Conservation (phyloP, 2,329 filamentous ascomycete species). For the Stachybotrys echinatus region DNA sequence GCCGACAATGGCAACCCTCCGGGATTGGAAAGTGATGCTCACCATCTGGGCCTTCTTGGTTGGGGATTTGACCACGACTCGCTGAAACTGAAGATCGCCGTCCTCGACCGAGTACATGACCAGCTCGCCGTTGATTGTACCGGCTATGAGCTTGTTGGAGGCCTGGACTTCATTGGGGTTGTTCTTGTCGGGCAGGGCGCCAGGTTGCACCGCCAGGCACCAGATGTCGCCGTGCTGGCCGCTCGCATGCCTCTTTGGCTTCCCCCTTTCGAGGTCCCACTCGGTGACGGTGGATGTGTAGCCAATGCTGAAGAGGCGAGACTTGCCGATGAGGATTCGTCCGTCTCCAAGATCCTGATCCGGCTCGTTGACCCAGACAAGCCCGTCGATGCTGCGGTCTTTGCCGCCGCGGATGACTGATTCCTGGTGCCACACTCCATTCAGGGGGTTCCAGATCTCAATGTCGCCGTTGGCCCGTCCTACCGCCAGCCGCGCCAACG, state of each 20-base stretch:
- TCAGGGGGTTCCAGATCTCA: slow-evolving; percentile 91
- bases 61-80: slow-evolving; percentile 68
- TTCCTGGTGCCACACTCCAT: slow-evolving; percentile 85
- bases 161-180: slow-evolving; percentile 24
- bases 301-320: slow-evolving; percentile 92
- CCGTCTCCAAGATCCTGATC: slow-evolving; percentile 62
- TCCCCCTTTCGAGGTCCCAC: slow-evolving; percentile 81
- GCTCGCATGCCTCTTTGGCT: slow-evolving; percentile 74
- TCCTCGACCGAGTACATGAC: slow-evolving; percentile 84
- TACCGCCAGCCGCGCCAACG: slow-evolving; percentile 71
- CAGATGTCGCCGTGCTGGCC: slow-evolving; percentile 95
- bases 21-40: slow-evolving; percentile 84
- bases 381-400: slow-evolving; percentile 81
- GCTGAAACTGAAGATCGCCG: slow-evolving; percentile 74
- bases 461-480: slow-evolving; percentile 93
- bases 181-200: slow-evolving; percentile 13
- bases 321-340: slow-evolving; percentile 59
- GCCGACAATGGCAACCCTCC: slow-evolving; percentile 77
- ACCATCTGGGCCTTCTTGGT: slow-evolving; percentile 85
- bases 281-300: slow-evolving; percentile 90
- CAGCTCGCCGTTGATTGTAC: slow-evolving; percentile 87
- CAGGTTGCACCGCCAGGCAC: slow-evolving; percentile 87
- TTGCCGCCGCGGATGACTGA: slow-evolving; percentile 76
- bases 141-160: slow-evolving; percentile 65
- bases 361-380: slow-evolving; percentile 87